These are phyloP conservation scores for Chaetoceros muelleri DNA, from an alignment of 108 stramenopile species.

Conservation along the genomic window DNA sequence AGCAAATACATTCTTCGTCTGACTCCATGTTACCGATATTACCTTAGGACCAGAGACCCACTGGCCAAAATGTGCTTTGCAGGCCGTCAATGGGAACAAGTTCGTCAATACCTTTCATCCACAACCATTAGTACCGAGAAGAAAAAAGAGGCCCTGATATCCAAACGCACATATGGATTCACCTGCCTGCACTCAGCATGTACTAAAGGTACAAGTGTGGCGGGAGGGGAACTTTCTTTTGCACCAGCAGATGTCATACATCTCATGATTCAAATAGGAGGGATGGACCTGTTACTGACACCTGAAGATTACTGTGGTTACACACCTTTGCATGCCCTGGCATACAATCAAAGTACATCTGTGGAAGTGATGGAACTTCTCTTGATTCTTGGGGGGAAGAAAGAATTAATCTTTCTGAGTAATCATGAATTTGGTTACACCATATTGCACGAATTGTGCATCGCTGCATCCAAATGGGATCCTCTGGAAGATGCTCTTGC, in stretches of 20 bases:
- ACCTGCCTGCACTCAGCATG: background rate
- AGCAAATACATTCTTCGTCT: no score
- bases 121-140: no score
- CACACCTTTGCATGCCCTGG: background rate
- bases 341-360: background rate
- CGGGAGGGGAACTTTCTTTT: no score
- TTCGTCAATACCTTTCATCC: no score
- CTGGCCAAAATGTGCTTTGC: no score
- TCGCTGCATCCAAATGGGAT: background rate
- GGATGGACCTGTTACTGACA: background rate
- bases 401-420: background rate
- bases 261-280: background rate
- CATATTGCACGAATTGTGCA: background rate
- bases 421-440: background rate
- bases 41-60: no score
- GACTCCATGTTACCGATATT: no score
- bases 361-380: background rate
- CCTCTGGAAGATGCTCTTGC: background rate
- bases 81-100: no score
- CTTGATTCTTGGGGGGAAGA: background rate
- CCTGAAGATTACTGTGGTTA: background rate
- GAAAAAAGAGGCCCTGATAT: background rate
- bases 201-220: background rate
- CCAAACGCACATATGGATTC: background rate
- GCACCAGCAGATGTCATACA: background rate